Conservation (phyloP, 495 filamentous ascomycete genomes). For the Trichoderma virens region DNA sequence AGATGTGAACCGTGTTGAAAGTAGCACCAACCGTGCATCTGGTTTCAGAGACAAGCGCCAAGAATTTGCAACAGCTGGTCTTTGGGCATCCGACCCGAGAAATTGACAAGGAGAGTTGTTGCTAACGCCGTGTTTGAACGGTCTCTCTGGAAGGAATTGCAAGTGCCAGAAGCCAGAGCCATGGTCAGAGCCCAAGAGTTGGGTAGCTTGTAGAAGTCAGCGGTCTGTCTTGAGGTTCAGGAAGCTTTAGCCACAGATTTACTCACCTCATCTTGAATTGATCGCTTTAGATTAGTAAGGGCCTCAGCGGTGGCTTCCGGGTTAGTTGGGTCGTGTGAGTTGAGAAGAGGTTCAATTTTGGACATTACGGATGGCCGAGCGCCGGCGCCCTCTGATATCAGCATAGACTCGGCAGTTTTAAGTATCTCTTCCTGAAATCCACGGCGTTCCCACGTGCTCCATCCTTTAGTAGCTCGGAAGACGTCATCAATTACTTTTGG, state of each 20-base stretch:
- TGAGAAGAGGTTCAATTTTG: constrained; percentile 1
- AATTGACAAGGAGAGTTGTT: constrained; percentile 9
- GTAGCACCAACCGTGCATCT: not conserved
- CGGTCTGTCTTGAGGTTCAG: not conserved
- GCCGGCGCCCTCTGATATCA: not conserved
- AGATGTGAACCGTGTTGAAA: not conserved
- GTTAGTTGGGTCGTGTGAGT: not conserved
- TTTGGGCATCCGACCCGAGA: constrained; percentile 8
- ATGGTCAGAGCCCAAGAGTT: constrained; percentile 9
- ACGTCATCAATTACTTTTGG: constrained; percentile 5
- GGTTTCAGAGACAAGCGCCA: not conserved
- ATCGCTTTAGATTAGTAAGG: constrained; percentile 1
- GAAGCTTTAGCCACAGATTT: not conserved
- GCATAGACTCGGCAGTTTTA: constrained; percentile 5
- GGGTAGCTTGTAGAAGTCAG: not conserved
- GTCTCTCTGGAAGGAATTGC: constrained; percentile 4
- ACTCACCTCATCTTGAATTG: constrained; percentile 4
- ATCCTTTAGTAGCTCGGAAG: not conserved
- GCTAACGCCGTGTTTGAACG: constrained; percentile 10
- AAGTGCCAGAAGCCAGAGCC: not conserved
- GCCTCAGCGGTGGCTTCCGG: not conserved
- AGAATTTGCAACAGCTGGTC: not conserved
- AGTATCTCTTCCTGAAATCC: constrained; percentile 8
- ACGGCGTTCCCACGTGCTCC: constrained; percentile 8
- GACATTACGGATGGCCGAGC: not conserved